phyloP scores from a whole-genome alignment of 176 grass and related monocot genomes.

The Zea mays region DNA sequence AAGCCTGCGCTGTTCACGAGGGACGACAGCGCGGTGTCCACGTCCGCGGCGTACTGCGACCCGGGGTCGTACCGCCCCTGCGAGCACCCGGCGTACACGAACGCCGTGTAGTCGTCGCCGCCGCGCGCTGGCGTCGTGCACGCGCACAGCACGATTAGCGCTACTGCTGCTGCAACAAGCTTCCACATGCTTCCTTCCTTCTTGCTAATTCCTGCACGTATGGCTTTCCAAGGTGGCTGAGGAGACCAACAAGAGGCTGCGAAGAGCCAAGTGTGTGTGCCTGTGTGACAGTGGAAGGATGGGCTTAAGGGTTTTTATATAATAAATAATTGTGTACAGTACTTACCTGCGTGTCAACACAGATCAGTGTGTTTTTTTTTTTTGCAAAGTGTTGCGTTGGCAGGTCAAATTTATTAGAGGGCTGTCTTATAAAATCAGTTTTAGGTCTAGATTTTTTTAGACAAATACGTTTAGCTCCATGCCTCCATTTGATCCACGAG shows the following conservation, averaged over 20 bases:
- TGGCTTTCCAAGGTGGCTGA: slow-evolving; percentile 3
- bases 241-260: neutral
- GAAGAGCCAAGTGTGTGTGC: slow-evolving; percentile 7
- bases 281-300: slow-evolving; percentile 16
- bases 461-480: no score
- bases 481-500: no score
- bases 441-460: no score
- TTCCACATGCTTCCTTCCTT: slow-evolving; percentile 33
- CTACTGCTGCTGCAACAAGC: neutral
- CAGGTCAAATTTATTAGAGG: neutral
- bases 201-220: neutral
- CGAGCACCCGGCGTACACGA: slow-evolving; percentile 91
- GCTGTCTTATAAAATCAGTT: no score
- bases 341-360: neutral
- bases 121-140: slow-evolving; percentile 13
- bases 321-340: neutral
- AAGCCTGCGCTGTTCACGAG: slow-evolving; percentile 49
- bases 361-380: neutral
- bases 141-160: slow-evolving; percentile 15
- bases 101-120: slow-evolving; percentile 61
- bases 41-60: slow-evolving; percentile 57
- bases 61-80: slow-evolving; percentile 57
- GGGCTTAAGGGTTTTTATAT: slow-evolving; percentile 17
- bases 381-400: neutral
- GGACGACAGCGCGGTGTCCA: slow-evolving; percentile 52